phyloP scores from a whole-genome alignment of 1,284 basidiomycete species.

The Xanthoconium separans region DNA sequence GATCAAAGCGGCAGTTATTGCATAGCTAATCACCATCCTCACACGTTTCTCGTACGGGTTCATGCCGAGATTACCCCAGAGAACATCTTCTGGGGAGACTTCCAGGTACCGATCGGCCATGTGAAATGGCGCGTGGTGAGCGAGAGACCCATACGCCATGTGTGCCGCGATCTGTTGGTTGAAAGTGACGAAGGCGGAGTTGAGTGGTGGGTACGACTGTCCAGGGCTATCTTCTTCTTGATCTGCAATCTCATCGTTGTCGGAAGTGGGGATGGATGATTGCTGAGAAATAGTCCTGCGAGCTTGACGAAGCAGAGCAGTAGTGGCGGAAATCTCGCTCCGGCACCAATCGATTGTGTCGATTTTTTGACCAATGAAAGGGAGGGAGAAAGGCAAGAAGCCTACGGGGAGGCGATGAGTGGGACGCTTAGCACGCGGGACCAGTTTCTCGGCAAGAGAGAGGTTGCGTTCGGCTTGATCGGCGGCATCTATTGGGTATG shows the following conservation, averaged over 20 bases:
- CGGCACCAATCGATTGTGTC: conserved; percentile 93
- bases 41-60: conserved; percentile 87
- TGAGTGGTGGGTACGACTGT: conserved; percentile 68
- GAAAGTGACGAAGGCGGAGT: conserved; percentile 92
- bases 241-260: conserved; percentile 24
- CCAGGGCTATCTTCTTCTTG: conserved; percentile 17
- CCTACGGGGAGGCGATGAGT: conserved; percentile 67
- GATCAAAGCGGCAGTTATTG: conserved; percentile 62
- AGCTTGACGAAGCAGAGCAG: conserved; percentile 48
- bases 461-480: conserved; percentile 45
- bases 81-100: conserved; percentile 82
- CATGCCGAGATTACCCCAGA: conserved; percentile 87
- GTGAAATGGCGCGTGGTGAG: conserved; percentile 78
- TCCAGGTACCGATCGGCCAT: conserved; percentile 70
- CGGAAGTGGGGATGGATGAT: conserved; percentile 9
- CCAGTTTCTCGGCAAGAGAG: conserved; percentile 51
- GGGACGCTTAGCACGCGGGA: conserved; percentile 74
- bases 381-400: conserved; percentile 59
- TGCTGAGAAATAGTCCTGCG: conserved; percentile 37
- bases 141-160: conserved; percentile 69
- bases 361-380: conserved; percentile 79
- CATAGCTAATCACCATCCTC: conserved; percentile 59
- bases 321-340: conserved; percentile 60
- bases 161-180: conserved; percentile 93
- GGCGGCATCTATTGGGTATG: conserved; percentile 16